Evolutionary conservation across 768 basidiomycete species (phyloP).

Genomic region (Lenzites betulinus): DNA sequence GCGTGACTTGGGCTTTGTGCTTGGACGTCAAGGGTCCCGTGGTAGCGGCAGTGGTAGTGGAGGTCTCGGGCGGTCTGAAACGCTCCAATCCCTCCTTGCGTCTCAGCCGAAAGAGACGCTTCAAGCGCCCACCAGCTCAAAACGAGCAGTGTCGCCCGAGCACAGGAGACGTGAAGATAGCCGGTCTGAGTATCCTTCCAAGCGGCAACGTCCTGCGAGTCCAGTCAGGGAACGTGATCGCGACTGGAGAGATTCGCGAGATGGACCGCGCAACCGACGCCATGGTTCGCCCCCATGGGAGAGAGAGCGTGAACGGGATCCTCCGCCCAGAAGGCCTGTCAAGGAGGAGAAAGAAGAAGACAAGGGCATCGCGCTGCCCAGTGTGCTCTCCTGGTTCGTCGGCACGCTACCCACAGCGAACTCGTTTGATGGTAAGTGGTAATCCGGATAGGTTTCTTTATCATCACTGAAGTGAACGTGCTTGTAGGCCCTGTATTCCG

Average conservation of each 20-base stretch:
- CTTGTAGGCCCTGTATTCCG: constrained; percentile 81
- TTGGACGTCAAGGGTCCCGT: constrained; percentile 30
- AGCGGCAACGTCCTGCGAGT: constrained; percentile 48
- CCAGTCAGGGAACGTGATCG: constrained; percentile 48
- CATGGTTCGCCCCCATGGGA: constrained; percentile 50
- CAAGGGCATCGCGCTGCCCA: constrained; percentile 38
- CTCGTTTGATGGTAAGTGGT: constrained; percentile 80
- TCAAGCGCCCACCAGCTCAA: constrained; percentile 30
- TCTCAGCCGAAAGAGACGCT: constrained; percentile 21
- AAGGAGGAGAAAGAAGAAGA: constrained; percentile 51
- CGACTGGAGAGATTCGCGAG: constrained; percentile 42
- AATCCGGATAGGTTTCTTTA: too few species aligned
- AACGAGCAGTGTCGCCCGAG: constrained; percentile 37
- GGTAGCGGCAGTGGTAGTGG: constrained; percentile 21
- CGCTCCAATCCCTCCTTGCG: constrained; percentile 33
- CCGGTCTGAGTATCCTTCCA: constrained; percentile 43
- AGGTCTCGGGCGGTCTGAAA: constrained; percentile 38
- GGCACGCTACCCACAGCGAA: constrained; percentile 70
- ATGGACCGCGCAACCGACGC: constrained; percentile 33
- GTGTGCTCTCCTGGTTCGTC: constrained; percentile 81
- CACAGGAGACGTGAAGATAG: constrained; percentile 47
- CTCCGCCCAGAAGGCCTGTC: constrained; percentile 37
- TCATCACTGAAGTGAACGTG: too few species aligned
- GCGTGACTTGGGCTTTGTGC: constrained; percentile 83
- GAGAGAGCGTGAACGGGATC: constrained; percentile 46